Evolutionary conservation across 2,329 filamentous ascomycete genomes (phyloP).

Genomic region (Ilyonectria robusta): DNA sequence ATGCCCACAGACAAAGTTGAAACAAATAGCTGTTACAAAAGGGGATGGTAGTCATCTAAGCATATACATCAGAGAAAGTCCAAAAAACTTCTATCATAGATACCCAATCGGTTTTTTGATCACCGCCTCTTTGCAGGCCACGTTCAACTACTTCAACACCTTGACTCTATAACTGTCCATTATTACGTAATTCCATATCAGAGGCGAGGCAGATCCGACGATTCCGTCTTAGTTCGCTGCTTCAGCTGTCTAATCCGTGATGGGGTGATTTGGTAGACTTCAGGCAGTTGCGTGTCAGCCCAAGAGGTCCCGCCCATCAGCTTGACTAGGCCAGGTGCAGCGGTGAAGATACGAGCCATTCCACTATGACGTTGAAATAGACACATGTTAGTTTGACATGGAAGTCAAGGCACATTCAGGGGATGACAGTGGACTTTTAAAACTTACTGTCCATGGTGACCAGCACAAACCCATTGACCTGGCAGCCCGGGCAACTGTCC

Average conservation of each 20-base stretch:
- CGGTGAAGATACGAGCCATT: slow-evolving; percentile 33
- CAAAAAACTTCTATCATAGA: too few relatives aligned
- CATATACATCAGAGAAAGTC: too few relatives aligned
- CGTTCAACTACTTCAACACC: too few relatives aligned
- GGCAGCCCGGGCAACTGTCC: slow-evolving; percentile 27
- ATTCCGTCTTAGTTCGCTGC: too few relatives aligned
- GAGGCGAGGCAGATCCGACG: not conserved
- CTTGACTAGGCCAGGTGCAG: slow-evolving; percentile 30
- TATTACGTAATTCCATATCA: not conserved
- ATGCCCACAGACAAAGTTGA: too few relatives aligned
- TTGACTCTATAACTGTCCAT: too few relatives aligned
- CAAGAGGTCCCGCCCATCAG: slow-evolving; percentile 28
- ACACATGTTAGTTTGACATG: not conserved
- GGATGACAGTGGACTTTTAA: not conserved
- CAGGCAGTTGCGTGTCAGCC: slow-evolving; percentile 25
- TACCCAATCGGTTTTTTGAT: too few relatives aligned
- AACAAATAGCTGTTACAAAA: too few relatives aligned
- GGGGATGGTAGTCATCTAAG: too few relatives aligned
- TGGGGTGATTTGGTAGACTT: slow-evolving; percentile 25
- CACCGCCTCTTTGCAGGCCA: too few relatives aligned
- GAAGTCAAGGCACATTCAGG: too few relatives aligned
- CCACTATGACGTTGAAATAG: slow-evolving; percentile 12
- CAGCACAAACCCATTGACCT: slow-evolving; percentile 33
- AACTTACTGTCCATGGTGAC: slow-evolving; percentile 34
- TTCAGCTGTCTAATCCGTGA: slow-evolving; percentile 7